Percentiles rank a stretch among this genome's conserved stretches.
Evolutionary conservation across 2,329 filamentous ascomycete genomes (phyloP).

Genomic region (Ilyonectria mors-panacis): DNA sequence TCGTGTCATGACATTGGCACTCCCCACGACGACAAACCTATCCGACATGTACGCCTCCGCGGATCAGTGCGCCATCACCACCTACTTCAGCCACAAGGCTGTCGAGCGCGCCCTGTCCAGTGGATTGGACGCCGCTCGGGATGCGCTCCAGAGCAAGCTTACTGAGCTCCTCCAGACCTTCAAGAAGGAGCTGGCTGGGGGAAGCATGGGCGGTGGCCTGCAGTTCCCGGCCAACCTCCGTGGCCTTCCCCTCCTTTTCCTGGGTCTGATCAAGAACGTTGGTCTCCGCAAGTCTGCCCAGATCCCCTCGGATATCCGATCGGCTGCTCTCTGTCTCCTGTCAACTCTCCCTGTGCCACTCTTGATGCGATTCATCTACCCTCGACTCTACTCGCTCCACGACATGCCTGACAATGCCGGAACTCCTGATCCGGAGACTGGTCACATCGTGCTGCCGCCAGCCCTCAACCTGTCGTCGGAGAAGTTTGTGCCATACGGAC

Average conservation of each 20-base stretch:
- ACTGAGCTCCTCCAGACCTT: slow-evolving; percentile 95
- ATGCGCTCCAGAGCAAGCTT: slow-evolving; percentile 91
- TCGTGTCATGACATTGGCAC: slow-evolving; percentile 90
- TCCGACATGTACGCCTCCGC: slow-evolving; percentile 95
- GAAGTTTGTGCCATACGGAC: slow-evolving; percentile 87
- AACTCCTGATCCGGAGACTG: slow-evolving; percentile 85
- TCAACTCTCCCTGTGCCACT: slow-evolving; percentile 93
- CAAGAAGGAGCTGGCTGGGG: slow-evolving; percentile 95
- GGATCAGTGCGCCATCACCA: slow-evolving; percentile 92
- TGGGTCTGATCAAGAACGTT: slow-evolving; percentile 96
- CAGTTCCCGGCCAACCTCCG: slow-evolving; percentile 96
- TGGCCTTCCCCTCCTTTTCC: slow-evolving; percentile 89
- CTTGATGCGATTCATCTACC: slow-evolving; percentile 93
- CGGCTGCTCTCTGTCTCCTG: slow-evolving; percentile 92
- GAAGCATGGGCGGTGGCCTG: slow-evolving; percentile 94
- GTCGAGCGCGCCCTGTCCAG: slow-evolving; percentile 90
- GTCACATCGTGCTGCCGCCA: slow-evolving; percentile 90
- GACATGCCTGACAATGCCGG: slow-evolving; percentile 98
- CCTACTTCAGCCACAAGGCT: slow-evolving; percentile 97
- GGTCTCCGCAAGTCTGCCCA: slow-evolving; percentile 93
- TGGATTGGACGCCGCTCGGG: slow-evolving; percentile 90
- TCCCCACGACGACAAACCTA: slow-evolving; percentile 92
- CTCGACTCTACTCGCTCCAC: slow-evolving; percentile 87
- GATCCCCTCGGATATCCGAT: slow-evolving; percentile 93
- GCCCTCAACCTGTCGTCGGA: slow-evolving; percentile 90